Evolutionary conservation across 2,329 filamentous ascomycete species (phyloP).

Genomic region (Sporothrix dimorphospora): DNA sequence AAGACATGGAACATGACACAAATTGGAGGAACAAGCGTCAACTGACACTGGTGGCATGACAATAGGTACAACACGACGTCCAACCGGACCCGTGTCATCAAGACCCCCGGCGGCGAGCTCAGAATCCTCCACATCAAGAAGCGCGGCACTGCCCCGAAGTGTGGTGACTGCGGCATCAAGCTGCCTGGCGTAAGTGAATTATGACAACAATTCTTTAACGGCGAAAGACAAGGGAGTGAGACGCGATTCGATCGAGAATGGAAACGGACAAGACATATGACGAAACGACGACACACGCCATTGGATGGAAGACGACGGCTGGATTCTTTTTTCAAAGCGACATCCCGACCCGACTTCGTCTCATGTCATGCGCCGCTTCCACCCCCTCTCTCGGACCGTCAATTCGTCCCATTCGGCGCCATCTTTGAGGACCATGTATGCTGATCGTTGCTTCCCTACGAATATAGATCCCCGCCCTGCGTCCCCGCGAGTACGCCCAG

Average conservation of each 20-base stretch:
- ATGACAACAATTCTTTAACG: not conserved
- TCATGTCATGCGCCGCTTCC: not conserved
- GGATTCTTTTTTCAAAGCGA: not conserved
- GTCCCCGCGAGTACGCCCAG: constrained; percentile 95
- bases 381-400: not conserved
- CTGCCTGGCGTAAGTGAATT: constrained; percentile 86
- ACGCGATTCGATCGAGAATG: not conserved
- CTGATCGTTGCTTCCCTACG: constrained; percentile 8
- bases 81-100: constrained; percentile 94
- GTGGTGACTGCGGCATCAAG: constrained; percentile 98
- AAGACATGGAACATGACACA: not conserved
- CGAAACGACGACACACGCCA: not conserved
- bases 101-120: constrained; percentile 95
- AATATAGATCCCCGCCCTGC: constrained; percentile 77
- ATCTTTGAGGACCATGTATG: not conserved
- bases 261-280: not conserved
- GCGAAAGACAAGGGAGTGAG: not conserved
- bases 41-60: constrained; percentile 32
- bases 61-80: constrained; percentile 94
- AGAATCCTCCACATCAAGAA: constrained; percentile 99
- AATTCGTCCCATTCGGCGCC: not conserved
- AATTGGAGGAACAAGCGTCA: constrained; percentile 11
- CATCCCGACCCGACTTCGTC: not conserved
- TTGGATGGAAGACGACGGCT: not conserved
- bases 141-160: constrained; percentile 97